Percentiles rank a stretch among this genome's conserved stretches.
Evolutionary conservation across 1,284 basidiomycete species (phyloP).

Genomic region (Blastosporella zonata): DNA sequence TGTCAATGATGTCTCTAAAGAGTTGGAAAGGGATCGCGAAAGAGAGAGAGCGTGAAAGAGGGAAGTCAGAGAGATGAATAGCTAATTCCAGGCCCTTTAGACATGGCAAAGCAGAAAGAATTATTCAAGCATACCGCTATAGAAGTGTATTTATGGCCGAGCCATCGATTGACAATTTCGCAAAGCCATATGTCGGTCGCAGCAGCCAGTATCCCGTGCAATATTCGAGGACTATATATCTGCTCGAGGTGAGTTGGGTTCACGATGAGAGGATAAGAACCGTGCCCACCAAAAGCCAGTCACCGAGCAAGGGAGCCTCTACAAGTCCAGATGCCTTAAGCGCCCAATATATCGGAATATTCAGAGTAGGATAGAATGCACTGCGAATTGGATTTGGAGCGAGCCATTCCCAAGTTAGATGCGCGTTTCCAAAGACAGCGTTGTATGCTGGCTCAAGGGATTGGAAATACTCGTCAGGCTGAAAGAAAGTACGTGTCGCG

Average conservation of each 20-base stretch:
- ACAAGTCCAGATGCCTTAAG: constrained; percentile 60
- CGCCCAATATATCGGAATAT: constrained; percentile 75
- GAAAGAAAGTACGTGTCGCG: constrained; percentile 85
- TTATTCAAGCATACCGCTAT: constrained; percentile 51
- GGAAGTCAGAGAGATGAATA: constrained; percentile 80
- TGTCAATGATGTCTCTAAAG: constrained; percentile 85
- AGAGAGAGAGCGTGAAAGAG: constrained; percentile 86
- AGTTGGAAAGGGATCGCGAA: constrained; percentile 90
- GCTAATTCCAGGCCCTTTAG: constrained; percentile 41
- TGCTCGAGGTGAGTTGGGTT: constrained; percentile 11
- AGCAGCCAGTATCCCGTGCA: constrained; percentile 82
- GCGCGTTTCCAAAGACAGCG: constrained; percentile 88
- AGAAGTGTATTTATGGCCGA: constrained; percentile 59
- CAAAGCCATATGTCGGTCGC: constrained; percentile 78
- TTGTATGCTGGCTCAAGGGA: constrained; percentile 90
- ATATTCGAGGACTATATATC: constrained; percentile 56
- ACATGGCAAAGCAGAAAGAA: background rate
- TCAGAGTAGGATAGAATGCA: constrained; percentile 72
- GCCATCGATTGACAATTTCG: constrained; percentile 55
- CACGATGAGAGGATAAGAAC: constrained; percentile 11
- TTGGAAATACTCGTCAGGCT: constrained; percentile 98
- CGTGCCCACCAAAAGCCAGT: constrained; percentile 55
- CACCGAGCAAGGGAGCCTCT: constrained; percentile 31
- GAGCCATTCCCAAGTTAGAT: constrained; percentile 96
- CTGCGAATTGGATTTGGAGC: constrained; percentile 66